Conservation (phyloP, 768 basidiomycete genomes). For the Pseudohyphozyma bogoriensis region DNA sequence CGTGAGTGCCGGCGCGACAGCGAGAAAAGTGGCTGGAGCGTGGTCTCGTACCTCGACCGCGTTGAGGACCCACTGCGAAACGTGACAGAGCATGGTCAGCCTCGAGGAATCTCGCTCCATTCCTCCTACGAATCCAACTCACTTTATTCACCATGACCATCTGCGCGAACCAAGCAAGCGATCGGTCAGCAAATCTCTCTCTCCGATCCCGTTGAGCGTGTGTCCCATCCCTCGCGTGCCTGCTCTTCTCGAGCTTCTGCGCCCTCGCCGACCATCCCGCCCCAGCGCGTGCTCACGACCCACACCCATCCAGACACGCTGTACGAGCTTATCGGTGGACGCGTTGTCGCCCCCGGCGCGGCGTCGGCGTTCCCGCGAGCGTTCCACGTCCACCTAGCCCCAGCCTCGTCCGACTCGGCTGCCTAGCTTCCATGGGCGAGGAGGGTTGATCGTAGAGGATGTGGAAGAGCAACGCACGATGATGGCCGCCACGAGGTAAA, state of each 20-base stretch:
- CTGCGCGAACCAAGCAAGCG: conserved; percentile 39
- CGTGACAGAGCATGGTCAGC: neutral
- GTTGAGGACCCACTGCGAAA: conserved; percentile 70
- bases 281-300: neutral
- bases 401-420: too few relatives aligned
- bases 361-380: too few relatives aligned
- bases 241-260: neutral
- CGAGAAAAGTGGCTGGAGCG: neutral
- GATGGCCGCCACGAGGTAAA: conserved; percentile 81
- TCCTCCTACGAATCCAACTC: too few relatives aligned
- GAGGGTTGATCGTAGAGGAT: too few relatives aligned
- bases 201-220: too few relatives aligned
- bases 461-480: conserved; percentile 51
- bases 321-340: too few relatives aligned
- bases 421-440: too few relatives aligned
- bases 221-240: neutral
- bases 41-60: conserved; percentile 47
- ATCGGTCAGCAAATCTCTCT: too few relatives aligned
- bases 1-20: too few relatives aligned
- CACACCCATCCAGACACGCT: neutral
- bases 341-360: too few relatives aligned
- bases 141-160: conserved; percentile 76
- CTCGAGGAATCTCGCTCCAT: too few relatives aligned
- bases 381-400: too few relatives aligned
- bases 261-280: neutral